These are phyloP conservation scores for Teunomyces panamensis DNA, from an alignment of 805 yeast genomes.

Conservation along the genomic window DNA sequence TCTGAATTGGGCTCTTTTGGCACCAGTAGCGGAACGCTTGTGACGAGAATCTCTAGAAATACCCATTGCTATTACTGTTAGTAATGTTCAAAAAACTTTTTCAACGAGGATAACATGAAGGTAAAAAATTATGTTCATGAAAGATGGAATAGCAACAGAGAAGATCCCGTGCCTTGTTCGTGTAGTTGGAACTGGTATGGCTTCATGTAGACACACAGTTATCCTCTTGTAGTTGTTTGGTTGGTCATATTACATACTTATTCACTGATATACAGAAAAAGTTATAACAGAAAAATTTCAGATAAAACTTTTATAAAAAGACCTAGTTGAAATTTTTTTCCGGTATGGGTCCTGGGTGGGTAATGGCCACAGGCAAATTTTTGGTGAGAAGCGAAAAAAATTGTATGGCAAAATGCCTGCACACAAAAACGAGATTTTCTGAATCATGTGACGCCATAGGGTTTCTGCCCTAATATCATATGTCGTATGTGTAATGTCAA, in stretches of 20 bases:
- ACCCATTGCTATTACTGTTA: slow-evolving; percentile 69
- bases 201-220: background rate
- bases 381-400: background rate
- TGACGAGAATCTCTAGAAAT: slow-evolving; percentile 99
- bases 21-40: slow-evolving; percentile 99
- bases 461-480: slow-evolving; percentile 10
- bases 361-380: background rate
- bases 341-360: slow-evolving; percentile 1
- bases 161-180: no score
- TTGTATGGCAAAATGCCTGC: background rate
- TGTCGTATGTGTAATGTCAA: background rate
- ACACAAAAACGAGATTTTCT: background rate
- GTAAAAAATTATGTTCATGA: background rate
- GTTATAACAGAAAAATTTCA: slow-evolving; percentile 8
- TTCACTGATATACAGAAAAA: slow-evolving; percentile 13
- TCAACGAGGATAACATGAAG: background rate
- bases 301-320: slow-evolving; percentile 11
- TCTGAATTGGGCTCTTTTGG: slow-evolving; percentile 99
- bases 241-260: slow-evolving; percentile 2
- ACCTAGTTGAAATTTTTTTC: slow-evolving; percentile 9
- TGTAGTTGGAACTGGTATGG: background rate
- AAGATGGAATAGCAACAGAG: no score
- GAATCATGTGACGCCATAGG: slow-evolving; percentile 4
- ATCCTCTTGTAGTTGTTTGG: background rate
- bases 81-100: slow-evolving; percentile 9